Conservation (phyloP, 2,329 filamentous ascomycete species). For the Teratosphaeria zuluensis region DNA sequence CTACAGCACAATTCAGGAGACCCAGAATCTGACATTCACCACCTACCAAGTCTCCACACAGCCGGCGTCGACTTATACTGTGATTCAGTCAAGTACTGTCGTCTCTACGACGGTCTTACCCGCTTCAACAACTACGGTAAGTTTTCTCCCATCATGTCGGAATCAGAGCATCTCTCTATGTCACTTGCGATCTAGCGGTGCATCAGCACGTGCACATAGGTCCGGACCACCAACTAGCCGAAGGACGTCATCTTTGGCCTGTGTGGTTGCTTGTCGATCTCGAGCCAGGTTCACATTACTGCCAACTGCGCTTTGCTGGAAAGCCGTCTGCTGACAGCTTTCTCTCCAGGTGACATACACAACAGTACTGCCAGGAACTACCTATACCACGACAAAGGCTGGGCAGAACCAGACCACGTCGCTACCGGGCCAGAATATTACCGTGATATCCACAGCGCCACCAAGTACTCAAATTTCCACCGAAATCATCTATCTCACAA, state of each 20-base stretch:
- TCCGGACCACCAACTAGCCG: too few relatives aligned
- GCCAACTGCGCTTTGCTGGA: too few relatives aligned
- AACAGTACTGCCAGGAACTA: background rate
- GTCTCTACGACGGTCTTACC: background rate
- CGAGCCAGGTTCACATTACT: too few relatives aligned
- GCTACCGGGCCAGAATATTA: background rate
- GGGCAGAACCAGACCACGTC: background rate
- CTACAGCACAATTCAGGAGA: background rate
- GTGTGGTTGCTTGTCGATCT: too few relatives aligned
- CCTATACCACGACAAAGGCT: background rate
- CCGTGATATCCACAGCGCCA: background rate
- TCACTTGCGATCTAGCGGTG: too few relatives aligned
- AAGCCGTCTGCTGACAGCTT: too few relatives aligned
- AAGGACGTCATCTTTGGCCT: too few relatives aligned
- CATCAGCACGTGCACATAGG: too few relatives aligned
- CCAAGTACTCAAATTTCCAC: background rate
- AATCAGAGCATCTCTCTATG: too few relatives aligned
- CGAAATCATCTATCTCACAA: background rate
- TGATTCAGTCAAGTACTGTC: background rate
- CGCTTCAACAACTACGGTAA: background rate
- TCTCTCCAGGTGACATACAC: too few relatives aligned
- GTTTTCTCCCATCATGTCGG: too few relatives aligned
- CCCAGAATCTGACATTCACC: background rate
- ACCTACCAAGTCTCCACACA: background rate
- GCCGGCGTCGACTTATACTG: too few relatives aligned